phyloP scores from a whole-genome alignment of 2,329 filamentous ascomycete species.

The Teratosphaeria destructans region DNA sequence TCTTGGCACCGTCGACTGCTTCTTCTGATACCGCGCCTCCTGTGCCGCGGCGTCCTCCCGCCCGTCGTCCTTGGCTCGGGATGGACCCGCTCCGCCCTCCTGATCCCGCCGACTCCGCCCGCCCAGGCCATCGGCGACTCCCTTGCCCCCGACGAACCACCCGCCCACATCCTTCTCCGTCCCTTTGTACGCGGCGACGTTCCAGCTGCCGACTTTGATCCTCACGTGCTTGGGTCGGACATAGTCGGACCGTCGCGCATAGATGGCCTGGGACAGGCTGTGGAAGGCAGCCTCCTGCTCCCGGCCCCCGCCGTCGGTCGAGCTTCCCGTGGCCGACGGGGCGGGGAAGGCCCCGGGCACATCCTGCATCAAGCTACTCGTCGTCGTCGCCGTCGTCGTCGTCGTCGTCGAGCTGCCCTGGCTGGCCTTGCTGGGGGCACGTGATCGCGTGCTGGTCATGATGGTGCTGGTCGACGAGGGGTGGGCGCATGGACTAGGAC shows the following conservation, averaged over 20 bases:
- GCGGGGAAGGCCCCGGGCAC: slow-evolving; percentile 41
- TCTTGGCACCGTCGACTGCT: slow-evolving; percentile 34
- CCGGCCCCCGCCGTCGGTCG: slow-evolving; percentile 3
- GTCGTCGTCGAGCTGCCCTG: background rate
- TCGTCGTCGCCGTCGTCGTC: slow-evolving; percentile 9
- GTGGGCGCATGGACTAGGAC: background rate
- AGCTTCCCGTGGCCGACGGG: slow-evolving; percentile 5
- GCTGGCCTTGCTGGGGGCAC: slow-evolving; percentile 8
- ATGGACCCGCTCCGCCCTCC: slow-evolving; percentile 6
- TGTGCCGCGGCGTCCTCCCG: slow-evolving; percentile 38
- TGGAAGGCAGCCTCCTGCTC: slow-evolving; percentile 12
- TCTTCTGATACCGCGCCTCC: slow-evolving; percentile 35
- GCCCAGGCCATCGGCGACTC: slow-evolving; percentile 53
- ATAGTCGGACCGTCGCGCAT: slow-evolving; percentile 69
- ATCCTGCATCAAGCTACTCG: slow-evolving; percentile 30
- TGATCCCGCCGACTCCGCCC: slow-evolving; percentile 34
- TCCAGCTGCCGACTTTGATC: slow-evolving; percentile 92
- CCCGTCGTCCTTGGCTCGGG: slow-evolving; percentile 18
- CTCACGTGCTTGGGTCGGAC: slow-evolving; percentile 62
- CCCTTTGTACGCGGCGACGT: slow-evolving; percentile 74
- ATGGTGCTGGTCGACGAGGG: background rate
- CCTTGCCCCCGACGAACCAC: slow-evolving; percentile 78
- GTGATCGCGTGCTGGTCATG: slow-evolving; percentile 2
- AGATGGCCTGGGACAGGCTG: slow-evolving; percentile 47
- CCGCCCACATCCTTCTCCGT: slow-evolving; percentile 77